phyloP scores from a whole-genome alignment of 228 moss, liverwort and hornwort species.

The Sphagnum fallax region DNA sequence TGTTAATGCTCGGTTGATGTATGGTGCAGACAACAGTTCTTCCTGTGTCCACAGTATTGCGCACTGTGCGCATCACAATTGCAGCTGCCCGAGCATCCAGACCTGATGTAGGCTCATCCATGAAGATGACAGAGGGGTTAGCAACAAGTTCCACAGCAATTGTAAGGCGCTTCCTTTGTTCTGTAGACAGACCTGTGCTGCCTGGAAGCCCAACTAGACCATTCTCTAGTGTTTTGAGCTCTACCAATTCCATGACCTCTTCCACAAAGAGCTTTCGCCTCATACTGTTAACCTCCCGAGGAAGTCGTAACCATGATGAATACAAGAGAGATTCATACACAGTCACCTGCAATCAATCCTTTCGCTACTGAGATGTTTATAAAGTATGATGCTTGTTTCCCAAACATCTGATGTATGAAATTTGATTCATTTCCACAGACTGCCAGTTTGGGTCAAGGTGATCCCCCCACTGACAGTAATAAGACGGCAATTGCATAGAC shows the following conservation, averaged over 20 bases:
- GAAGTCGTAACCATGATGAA: conserved; percentile 54
- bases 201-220: conserved; percentile 57
- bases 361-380: background rate
- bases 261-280: conserved; percentile 37
- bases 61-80: conserved; percentile 64
- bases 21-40: conserved; percentile 74
- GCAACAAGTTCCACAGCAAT: conserved; percentile 75
- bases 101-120: conserved; percentile 75
- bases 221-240: conserved; percentile 27
- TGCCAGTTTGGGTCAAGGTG: too few relatives aligned
- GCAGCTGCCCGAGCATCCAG: conserved; percentile 73
- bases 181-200: conserved; percentile 47
- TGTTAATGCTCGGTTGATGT: conserved; percentile 79
- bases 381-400: too few relatives aligned
- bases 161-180: conserved; percentile 65
- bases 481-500: too few relatives aligned
- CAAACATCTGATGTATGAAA: too few relatives aligned
- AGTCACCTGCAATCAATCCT: conserved; percentile 24
- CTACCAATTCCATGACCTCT: conserved; percentile 66
- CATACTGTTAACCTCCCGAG: conserved; percentile 12
- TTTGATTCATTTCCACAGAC: too few relatives aligned
- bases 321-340: conserved; percentile 55
- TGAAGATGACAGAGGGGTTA: conserved; percentile 72
- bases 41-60: conserved; percentile 56
- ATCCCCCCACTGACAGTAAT: too few relatives aligned